A percentile compares a stretch with the other conserved stretches of the same genome.
phyloP scores from a whole-genome alignment of 257 asterid genomes.

The Solanum pimpinellifolium region DNA sequence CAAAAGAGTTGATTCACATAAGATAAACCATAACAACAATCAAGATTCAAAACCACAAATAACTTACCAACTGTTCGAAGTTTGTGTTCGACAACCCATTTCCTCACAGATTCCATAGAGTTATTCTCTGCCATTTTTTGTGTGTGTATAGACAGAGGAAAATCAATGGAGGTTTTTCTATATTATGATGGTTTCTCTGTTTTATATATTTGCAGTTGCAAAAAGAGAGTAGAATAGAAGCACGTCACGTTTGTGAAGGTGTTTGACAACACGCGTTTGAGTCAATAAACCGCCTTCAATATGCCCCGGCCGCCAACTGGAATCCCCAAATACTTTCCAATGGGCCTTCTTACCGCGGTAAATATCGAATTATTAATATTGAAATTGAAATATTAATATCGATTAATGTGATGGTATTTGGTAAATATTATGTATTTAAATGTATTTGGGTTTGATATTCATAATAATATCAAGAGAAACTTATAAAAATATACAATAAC shows the following conservation, averaged over 20 bases:
- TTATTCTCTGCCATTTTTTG: slow-evolving; percentile 39
- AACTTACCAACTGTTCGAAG: slow-evolving; percentile 67
- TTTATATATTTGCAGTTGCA: background rate
- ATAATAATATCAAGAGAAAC: no score
- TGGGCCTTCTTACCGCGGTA: background rate
- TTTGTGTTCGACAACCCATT: slow-evolving; percentile 80
- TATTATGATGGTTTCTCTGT: background rate
- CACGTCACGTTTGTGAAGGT: background rate
- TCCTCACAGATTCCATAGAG: slow-evolving; percentile 42
- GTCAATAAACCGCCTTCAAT: background rate
- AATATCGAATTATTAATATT: no score
- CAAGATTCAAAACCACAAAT: background rate
- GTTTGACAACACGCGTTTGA: background rate
- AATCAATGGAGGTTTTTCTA: background rate
- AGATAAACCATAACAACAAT: background rate
- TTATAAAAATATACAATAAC: no score
- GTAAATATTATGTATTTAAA: background rate
- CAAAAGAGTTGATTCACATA: background rate
- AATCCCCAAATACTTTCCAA: background rate
- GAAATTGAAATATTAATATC: no score
- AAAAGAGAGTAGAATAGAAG: background rate
- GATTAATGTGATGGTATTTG: background rate
- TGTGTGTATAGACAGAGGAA: background rate
- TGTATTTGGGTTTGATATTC: background rate
- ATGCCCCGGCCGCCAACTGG: background rate